Evolutionary conservation across 2,329 filamentous ascomycete genomes (phyloP), one percentile per base, ranked within the genome.

Genomic region (Fusarium musae): DNA sequence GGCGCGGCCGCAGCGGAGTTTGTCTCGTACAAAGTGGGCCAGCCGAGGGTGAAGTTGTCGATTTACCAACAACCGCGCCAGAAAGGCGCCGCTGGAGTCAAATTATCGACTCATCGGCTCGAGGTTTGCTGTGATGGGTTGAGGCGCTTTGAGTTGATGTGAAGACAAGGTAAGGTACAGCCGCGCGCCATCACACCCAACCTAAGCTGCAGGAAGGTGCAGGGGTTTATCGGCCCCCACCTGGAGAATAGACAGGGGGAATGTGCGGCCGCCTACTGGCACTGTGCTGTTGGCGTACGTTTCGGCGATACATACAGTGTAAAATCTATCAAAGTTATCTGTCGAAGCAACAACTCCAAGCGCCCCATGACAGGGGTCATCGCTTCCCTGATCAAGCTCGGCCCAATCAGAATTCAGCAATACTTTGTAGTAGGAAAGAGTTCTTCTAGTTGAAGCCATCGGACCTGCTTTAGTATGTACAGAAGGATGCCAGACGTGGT

Each of bases 101-200:
- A 61, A 54, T 67, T 59, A 62, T 66, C 65, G 39, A 61, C 57
- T 63, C 32, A 67, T 63, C 67, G 59, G 61, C 32, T 59, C 47
- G 50, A 63, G 54, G 60, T 59, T 61, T 61, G 56, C 59, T 61
- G 59, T 73, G 72, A 75, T 76, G 63, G 66, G 66, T 66, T 62
- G 61, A 66, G 67, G 70, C 73, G 71, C 73, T 67, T 72, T 73
- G 69, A 71, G 71, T 72, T 73, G 69, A 73, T 77, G 52, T 65
- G 63, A 69, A 63, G 53, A 66, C 65, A 62, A 63, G 63, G 40
- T 28, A 39, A 70, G 59, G 75, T 69, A 77, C 75, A 77, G 74
- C 74, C 76, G 76, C 76, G 72, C 73, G 69, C 75, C 69, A 67
- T 63, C 64, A 74, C 62, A 60, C 63, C 57, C 66, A 69, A 69